Percentiles rank a stretch among this genome's conserved stretches.
These are phyloP conservation scores for Leishmania arabica DNA, from an alignment of 208 protist species.

Conservation along the genomic window DNA sequence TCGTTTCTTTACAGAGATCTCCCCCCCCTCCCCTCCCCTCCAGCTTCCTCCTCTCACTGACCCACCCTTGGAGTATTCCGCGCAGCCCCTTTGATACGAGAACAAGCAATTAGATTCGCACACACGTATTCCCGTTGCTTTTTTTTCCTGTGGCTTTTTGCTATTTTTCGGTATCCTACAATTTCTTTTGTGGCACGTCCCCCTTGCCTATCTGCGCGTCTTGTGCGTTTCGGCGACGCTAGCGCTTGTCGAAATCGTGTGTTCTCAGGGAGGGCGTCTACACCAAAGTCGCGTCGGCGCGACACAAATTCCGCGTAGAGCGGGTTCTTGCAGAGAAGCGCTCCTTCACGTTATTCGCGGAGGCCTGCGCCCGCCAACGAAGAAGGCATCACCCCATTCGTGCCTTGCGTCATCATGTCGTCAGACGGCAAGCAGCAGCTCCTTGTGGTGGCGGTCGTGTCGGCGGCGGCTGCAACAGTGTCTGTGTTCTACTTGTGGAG, in stretches of 20 bases:
- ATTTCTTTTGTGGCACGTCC: neutral
- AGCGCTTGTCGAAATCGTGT: neutral
- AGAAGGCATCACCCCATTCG: neutral
- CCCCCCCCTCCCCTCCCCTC: too few species aligned
- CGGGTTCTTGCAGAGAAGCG: neutral
- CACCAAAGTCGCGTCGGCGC: neutral
- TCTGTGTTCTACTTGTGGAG: slow-evolving; percentile 26
- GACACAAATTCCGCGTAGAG: neutral
- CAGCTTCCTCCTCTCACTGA: neutral
- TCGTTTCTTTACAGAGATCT: neutral
- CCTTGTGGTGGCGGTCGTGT: slow-evolving; percentile 25
- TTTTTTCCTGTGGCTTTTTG: neutral
- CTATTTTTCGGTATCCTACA: slow-evolving; percentile 5
- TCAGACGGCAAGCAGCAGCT: slow-evolving; percentile 14
- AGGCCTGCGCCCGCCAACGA: neutral
- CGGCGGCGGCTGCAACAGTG: slow-evolving; percentile 14
- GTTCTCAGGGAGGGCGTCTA: too few species aligned
- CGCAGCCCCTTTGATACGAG: neutral
- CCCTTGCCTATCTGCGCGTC: neutral
- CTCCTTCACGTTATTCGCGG: neutral
- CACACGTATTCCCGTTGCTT: neutral
- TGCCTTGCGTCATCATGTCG: slow-evolving; percentile 7
- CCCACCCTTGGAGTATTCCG: neutral
- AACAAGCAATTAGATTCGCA: neutral
- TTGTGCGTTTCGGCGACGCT: neutral